Percentiles rank a stretch among this genome's conserved stretches.
Evolutionary conservation across 331 rosid species (phyloP).

Genomic region (Spiraea crenata): DNA sequence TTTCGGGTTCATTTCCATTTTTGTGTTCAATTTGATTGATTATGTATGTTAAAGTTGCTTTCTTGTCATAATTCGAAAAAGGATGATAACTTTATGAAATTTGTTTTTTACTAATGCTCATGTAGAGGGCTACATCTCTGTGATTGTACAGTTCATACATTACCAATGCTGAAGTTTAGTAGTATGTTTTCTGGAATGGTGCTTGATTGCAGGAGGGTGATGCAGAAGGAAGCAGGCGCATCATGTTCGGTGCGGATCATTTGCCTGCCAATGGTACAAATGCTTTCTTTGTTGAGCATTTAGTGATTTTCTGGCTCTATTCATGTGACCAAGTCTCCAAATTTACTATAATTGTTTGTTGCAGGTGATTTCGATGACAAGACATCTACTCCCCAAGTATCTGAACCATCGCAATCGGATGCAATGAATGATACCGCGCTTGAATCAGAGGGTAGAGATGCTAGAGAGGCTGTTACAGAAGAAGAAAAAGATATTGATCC

Average conservation of each 20-base stretch:
- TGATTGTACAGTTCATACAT: neutral
- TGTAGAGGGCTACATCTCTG: too few relatives aligned
- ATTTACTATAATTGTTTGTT: slow-evolving; percentile 13
- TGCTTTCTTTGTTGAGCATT: slow-evolving; percentile 9
- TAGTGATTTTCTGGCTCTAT: neutral
- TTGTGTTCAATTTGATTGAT: neutral
- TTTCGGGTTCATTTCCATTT: neutral
- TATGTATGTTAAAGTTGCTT: neutral
- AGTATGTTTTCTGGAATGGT: neutral
- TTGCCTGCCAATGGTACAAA: slow-evolving; percentile 52
- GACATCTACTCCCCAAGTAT: slow-evolving; percentile 51
- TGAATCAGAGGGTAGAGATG: slow-evolving; percentile 50
- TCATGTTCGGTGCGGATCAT: slow-evolving; percentile 47
- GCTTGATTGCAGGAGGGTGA: slow-evolving; percentile 68
- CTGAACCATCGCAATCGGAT: slow-evolving; percentile 53
- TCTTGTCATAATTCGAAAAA: neutral
- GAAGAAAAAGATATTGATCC: slow-evolving; percentile 46
- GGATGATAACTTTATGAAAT: neutral
- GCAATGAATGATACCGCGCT: slow-evolving; percentile 33
- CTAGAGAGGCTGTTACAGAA: slow-evolving; percentile 45
- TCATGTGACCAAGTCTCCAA: neutral
- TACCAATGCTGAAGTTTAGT: neutral
- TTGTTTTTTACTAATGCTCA: too few relatives aligned
- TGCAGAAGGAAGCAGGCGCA: slow-evolving; percentile 49
- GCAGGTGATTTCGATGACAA: slow-evolving; percentile 61